Evolutionary conservation across 768 basidiomycete genomes (phyloP), one percentile per base, ranked within the genome.

Genomic region (Fomitopsis pulvina): DNA sequence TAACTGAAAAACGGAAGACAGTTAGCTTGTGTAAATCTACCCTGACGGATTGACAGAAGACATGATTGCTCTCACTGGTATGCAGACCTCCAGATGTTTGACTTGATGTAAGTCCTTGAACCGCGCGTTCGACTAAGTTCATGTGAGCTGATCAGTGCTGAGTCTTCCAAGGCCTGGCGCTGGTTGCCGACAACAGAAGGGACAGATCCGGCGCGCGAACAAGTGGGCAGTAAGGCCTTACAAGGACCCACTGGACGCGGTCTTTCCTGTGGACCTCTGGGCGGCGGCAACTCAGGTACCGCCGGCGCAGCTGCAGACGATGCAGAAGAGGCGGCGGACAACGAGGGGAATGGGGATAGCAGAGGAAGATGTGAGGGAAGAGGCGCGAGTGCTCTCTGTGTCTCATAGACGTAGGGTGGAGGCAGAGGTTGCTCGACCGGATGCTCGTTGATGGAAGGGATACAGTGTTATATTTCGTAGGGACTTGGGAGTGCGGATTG

Each of bases 131-230:
- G n/a, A n/a, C n/a, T n/a, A n/a, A n/a, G n/a, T n/a, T n/a, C n/a
- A n/a, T n/a, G n/a, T n/a, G n/a, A n/a, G n/a, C n/a, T n/a, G n/a
- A n/a, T n/a, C n/a, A n/a, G n/a, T n/a, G n/a, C n/a, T n/a, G n/a
- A n/a, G n/a, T n/a, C n/a, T n/a, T n/a, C n/a, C n/a, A n/a, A n/a
- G n/a, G 45, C 48, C 9, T 38, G 20, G 2, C n/a, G 45, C 28
- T 39, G 32, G 32, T 57, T 63, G 54, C 73, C 75, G 29, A 52
- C 58, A 16, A 71, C 46, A 8, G 79, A 79, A 4, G 78, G 73
- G 1, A 72, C 58, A 4, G 81, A 80, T 0, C 69, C 74, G 16
- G 53, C 54, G 14, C 59, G 55, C 44, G 52, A 45, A 16, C 57
- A 54, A 30, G 52, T 46, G 8, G 46, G 38, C 20, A 18, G 22